Percentiles rank a stretch among this genome's conserved stretches.
Conservation (phyloP, 768 basidiomycete genomes). For the Mycena metata region DNA sequence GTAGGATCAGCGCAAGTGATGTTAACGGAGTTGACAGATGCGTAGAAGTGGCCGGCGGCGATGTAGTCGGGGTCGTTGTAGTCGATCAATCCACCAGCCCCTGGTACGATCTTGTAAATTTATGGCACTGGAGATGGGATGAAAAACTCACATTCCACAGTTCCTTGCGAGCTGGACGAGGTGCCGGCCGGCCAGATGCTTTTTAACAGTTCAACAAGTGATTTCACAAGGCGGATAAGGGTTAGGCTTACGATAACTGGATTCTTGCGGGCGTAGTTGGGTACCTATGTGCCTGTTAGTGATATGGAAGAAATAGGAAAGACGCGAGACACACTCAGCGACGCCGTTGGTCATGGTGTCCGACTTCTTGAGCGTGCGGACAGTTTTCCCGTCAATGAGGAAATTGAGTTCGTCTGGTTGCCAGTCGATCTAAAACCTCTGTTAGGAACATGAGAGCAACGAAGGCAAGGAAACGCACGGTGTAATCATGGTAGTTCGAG, state of each 20-base stretch:
- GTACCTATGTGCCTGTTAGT: slow-evolving; percentile 50
- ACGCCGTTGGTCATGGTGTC: slow-evolving; percentile 72
- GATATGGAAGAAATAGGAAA: no score
- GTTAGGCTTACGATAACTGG: slow-evolving; percentile 73
- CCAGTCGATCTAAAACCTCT: slow-evolving; percentile 78
- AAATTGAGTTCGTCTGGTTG: slow-evolving; percentile 75
- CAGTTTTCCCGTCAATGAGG: slow-evolving; percentile 76
- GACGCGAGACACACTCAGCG: slow-evolving; percentile 44
- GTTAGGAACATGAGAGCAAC: slow-evolving; percentile 7
- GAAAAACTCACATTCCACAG: slow-evolving; percentile 66
- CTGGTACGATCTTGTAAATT: not conserved
- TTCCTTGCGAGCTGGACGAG: slow-evolving; percentile 69
- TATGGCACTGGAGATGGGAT: not conserved
- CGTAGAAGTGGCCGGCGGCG: slow-evolving; percentile 81
- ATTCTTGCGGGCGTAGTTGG: slow-evolving; percentile 86
- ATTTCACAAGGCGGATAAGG: not conserved
- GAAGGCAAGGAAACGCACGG: slow-evolving; percentile 60
- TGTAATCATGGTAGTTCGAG: slow-evolving; percentile 80
- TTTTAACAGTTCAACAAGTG: not conserved
- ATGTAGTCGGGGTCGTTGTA: slow-evolving; percentile 85
- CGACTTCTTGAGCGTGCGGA: slow-evolving; percentile 75
- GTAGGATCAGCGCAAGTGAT: slow-evolving; percentile 72
- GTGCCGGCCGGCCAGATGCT: slow-evolving; percentile 89
- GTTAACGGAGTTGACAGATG: slow-evolving; percentile 70
- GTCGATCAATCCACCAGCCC: slow-evolving; percentile 71